These are phyloP conservation scores for Penicillium silybi DNA, from an alignment of 495 filamentous ascomycete species.

Conservation along the genomic window DNA sequence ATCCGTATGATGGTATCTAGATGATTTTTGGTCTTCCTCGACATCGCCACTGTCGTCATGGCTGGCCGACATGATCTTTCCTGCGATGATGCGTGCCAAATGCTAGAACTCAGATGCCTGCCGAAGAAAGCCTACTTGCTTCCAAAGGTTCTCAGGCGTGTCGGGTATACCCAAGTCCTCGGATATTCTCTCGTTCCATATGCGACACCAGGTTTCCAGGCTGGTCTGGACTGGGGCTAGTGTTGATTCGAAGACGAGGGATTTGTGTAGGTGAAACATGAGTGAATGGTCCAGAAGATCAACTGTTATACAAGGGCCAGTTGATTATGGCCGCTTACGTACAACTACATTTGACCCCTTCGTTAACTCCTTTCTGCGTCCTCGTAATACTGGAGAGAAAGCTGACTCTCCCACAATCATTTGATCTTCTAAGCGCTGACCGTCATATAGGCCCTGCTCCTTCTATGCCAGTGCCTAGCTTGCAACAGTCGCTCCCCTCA, in stretches of 20 bases:
- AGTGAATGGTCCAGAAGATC: too few species aligned
- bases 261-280: slow-evolving; percentile 28
- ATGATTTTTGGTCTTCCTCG: neutral
- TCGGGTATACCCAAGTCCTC: slow-evolving; percentile 22
- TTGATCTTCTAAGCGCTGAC: too few species aligned
- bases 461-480: too few species aligned
- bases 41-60: slow-evolving; percentile 1
- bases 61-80: slow-evolving; percentile 11
- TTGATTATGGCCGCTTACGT: too few species aligned
- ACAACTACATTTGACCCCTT: too few species aligned
- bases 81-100: slow-evolving; percentile 21
- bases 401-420: too few species aligned
- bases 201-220: slow-evolving; percentile 25
- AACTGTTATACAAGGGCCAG: too few species aligned
- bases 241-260: slow-evolving; percentile 26
- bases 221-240: slow-evolving; percentile 23
- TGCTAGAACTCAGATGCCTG: slow-evolving; percentile 31
- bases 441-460: too few species aligned
- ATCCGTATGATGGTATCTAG: slow-evolving; percentile 27
- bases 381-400: too few species aligned
- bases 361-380: too few species aligned
- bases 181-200: slow-evolving; percentile 20
- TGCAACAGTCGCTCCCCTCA: too few species aligned
- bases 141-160: slow-evolving; percentile 21
- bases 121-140: slow-evolving; percentile 24